Conservation (phyloP, 2,329 filamentous ascomycete genomes). For the Cytospora paraplurivora region DNA sequence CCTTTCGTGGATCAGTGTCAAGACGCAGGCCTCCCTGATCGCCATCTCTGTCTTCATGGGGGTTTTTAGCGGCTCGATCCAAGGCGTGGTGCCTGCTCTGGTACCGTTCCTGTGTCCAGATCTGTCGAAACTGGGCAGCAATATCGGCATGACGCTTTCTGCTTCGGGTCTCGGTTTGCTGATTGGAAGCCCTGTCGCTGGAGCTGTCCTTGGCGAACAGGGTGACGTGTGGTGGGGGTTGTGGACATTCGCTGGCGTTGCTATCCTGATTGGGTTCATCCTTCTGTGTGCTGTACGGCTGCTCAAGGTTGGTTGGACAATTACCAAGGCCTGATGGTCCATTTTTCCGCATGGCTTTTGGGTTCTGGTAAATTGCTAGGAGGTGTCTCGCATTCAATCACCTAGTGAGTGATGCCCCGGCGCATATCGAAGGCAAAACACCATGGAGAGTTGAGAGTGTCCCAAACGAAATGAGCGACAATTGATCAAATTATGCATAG, state of each 20-base stretch:
- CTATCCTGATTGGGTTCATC: background rate
- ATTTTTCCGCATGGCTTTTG: too few species aligned
- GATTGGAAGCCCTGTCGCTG: background rate
- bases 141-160: conserved; percentile 6
- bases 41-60: conserved; percentile 42
- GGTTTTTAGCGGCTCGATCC: conserved; percentile 47
- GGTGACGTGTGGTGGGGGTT: background rate
- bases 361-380: too few species aligned
- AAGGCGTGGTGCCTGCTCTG: background rate
- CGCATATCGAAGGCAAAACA: too few species aligned
- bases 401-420: too few species aligned
- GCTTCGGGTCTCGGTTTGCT: background rate
- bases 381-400: too few species aligned
- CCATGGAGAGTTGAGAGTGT: too few species aligned
- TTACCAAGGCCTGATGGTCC: background rate
- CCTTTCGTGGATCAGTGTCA: conserved; percentile 42
- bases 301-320: conserved; percentile 2
- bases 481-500: too few species aligned
- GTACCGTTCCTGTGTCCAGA: conserved; percentile 2
- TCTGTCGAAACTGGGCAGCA: background rate
- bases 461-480: too few species aligned
- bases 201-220: background rate
- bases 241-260: background rate
- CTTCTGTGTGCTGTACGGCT: background rate
- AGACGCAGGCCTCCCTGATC: conserved; percentile 39